Evolutionary conservation across 2,329 filamentous ascomycete genomes (phyloP), one percentile per base, ranked within the genome.

Genomic region (Stenocarpella maydis): DNA sequence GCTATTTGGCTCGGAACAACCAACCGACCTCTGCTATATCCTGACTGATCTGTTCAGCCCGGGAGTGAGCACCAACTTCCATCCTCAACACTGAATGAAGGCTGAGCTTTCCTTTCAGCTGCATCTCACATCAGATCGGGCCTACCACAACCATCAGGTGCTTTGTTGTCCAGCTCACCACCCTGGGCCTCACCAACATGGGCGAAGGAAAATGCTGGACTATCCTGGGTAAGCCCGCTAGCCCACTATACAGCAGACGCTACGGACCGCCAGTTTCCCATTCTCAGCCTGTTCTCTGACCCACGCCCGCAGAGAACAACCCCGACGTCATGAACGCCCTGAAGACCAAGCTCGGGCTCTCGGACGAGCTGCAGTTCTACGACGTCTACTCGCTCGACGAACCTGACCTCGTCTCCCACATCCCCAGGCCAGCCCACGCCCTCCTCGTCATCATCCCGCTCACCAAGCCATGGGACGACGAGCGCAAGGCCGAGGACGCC

Each of bases 371-470:
- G 19, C 84, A 86, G 74, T 97, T 96, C 84, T 88, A 93, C 80
- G 93, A 97, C 78, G 91, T 97, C 78, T 95, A 89, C 84, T 92
- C 89, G 74, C 88, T 97, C 76, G 90, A 93, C 77, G 92, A 96
- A 53, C 88, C 91, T 0, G 87, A 91, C 31, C 86, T 95, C n/a
- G 85, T 96, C 71, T 86, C 88, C 67, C 90, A 94, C 78, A 87
- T 94, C 9, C 93, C 93, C 0, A 91, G 93, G 14, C 93, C 93
- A 15, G 91, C 88, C 5, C 83, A 92, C 73, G 93, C 93, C 19
- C 87, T 96, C 41, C 88, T 97, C 66, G 90, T 95, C 78, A 93
- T 96, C 77, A 92, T 94, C 73, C 93, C 93, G 19, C 84, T 91
- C 68, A 90, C 86, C 10, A 70, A 73, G 12, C 70, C 77, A 6